phyloP scores from a whole-genome alignment of 2,329 filamentous ascomycete species.

The Macrophomina phaseolina region DNA sequence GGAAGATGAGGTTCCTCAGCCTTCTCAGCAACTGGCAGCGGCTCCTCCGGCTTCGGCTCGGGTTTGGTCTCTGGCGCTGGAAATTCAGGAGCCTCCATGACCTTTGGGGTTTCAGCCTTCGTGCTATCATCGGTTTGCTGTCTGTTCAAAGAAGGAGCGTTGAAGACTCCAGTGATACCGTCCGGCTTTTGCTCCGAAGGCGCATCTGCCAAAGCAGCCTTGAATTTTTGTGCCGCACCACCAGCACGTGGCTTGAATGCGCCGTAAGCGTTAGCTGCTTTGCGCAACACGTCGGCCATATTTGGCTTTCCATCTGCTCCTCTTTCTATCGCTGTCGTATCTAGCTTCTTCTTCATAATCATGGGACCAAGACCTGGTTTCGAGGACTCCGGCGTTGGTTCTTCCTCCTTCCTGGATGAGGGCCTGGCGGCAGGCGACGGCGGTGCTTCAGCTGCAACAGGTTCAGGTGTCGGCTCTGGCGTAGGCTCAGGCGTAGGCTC shows the following conservation, averaged over 20 bases:
- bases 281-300: slow-evolving; percentile 77
- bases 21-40: slow-evolving; percentile 21
- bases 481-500: slow-evolving; percentile 28
- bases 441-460: slow-evolving; percentile 19
- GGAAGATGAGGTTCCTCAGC: slow-evolving; percentile 27
- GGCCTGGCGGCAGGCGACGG: slow-evolving; percentile 28
- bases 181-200: slow-evolving; percentile 66
- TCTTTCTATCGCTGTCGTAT: background rate
- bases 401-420: slow-evolving; percentile 52
- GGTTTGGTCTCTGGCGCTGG: background rate
- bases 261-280: slow-evolving; percentile 74
- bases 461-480: slow-evolving; percentile 28
- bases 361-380: slow-evolving; percentile 87
- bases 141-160: slow-evolving; percentile 65
- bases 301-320: slow-evolving; percentile 70
- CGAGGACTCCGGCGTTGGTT: slow-evolving; percentile 43
- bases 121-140: slow-evolving; percentile 25
- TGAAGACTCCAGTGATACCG: slow-evolving; percentile 87
- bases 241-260: slow-evolving; percentile 88
- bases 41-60: background rate
- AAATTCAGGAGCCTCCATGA: slow-evolving; percentile 9
- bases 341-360: slow-evolving; percentile 75
- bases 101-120: slow-evolving; percentile 32
- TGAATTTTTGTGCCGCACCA: slow-evolving; percentile 80
- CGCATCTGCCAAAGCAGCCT: slow-evolving; percentile 61